Evolutionary conservation across 2,329 filamentous ascomycete species (phyloP).

Genomic region (Allantophomopsis cytisporea): DNA sequence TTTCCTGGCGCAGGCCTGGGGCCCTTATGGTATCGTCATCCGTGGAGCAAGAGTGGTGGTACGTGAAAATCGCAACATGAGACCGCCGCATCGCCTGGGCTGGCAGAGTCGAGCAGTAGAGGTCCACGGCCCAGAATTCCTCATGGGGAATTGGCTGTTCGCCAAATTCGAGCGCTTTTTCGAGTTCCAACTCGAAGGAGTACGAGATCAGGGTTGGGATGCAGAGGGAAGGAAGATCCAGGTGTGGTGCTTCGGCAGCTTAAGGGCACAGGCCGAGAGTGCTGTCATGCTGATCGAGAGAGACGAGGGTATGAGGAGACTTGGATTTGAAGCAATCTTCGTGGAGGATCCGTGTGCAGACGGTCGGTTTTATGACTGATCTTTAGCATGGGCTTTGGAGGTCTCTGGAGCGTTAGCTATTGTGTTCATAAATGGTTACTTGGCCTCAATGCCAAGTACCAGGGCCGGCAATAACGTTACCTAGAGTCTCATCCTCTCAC

Average conservation of each 20-base stretch:
- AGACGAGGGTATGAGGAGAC: too few relatives aligned
- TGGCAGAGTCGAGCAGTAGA: conserved; percentile 5
- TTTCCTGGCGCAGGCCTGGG: conserved; percentile 1
- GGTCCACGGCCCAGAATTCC: conserved; percentile 2
- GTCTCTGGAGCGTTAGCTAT: too few relatives aligned
- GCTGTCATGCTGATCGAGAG: conserved; percentile 1
- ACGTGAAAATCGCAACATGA: conserved; percentile 5
- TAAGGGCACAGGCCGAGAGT: conserved; percentile 1
- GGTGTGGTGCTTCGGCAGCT: conserved; percentile 2
- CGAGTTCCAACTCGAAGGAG: conserved; percentile 3
- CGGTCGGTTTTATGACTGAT: too few relatives aligned
- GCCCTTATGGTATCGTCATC: conserved; percentile 1
- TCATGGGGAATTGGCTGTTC: conserved; percentile 1
- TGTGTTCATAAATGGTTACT: too few relatives aligned
- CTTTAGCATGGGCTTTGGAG: too few relatives aligned
- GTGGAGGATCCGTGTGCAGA: too few relatives aligned
- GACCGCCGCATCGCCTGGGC: background rate
- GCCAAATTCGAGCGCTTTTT: conserved; percentile 4
- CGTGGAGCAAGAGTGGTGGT: conserved; percentile 2
- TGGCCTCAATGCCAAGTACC: too few relatives aligned
- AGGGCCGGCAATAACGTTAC: too few relatives aligned
- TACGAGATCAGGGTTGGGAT: background rate
- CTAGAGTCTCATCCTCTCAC: too few relatives aligned
- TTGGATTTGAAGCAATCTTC: too few relatives aligned
- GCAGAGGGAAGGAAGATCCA: background rate